A percentile compares a stretch with the other conserved stretches of the same genome.
phyloP scores from a whole-genome alignment of 371 early-diverging fungal genomes.

The Zychaea mexicana region DNA sequence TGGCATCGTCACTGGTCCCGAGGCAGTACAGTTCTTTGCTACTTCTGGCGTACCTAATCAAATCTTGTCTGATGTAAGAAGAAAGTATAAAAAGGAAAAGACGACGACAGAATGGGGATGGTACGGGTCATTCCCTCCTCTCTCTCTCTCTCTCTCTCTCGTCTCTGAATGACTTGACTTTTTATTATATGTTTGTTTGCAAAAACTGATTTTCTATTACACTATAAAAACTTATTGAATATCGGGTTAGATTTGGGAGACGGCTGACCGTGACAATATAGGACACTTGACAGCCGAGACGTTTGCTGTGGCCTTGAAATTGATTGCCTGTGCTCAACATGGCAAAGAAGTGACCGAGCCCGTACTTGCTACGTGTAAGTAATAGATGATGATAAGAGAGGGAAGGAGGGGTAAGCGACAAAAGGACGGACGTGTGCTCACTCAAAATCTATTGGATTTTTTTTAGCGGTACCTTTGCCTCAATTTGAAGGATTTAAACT shows the following conservation, averaged over 20 bases:
- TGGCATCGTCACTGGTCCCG: slow-evolving; percentile 73
- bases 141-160: too few species aligned
- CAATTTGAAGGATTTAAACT: slow-evolving; percentile 54
- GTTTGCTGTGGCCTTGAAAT: slow-evolving; percentile 19
- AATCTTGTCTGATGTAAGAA: slow-evolving; percentile 75
- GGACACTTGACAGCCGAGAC: slow-evolving; percentile 69
- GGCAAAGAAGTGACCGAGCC: slow-evolving; percentile 11
- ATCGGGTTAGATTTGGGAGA: slow-evolving; percentile 74
- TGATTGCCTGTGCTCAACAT: slow-evolving; percentile 25
- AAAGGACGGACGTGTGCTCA: neutral
- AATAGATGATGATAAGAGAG: neutral
- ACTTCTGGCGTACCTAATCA: slow-evolving; percentile 76
- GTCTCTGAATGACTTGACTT: too few species aligned
- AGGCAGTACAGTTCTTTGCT: slow-evolving; percentile 84
- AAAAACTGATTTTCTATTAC: neutral
- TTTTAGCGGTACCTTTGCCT: slow-evolving; percentile 52
- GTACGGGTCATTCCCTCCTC: too few species aligned
- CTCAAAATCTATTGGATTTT: neutral
- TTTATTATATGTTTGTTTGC: neutral
- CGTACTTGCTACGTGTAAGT: slow-evolving; percentile 14
- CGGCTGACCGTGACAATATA: slow-evolving; percentile 76
- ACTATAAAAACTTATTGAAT: neutral
- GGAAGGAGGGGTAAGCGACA: neutral
- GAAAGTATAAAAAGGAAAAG: too few species aligned
- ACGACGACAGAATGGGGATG: too few species aligned